Evolutionary conservation across 306 rosid genomes (phyloP), one percentile per base, ranked within the genome.

Genomic region (Dryas alaskensis): DNA sequence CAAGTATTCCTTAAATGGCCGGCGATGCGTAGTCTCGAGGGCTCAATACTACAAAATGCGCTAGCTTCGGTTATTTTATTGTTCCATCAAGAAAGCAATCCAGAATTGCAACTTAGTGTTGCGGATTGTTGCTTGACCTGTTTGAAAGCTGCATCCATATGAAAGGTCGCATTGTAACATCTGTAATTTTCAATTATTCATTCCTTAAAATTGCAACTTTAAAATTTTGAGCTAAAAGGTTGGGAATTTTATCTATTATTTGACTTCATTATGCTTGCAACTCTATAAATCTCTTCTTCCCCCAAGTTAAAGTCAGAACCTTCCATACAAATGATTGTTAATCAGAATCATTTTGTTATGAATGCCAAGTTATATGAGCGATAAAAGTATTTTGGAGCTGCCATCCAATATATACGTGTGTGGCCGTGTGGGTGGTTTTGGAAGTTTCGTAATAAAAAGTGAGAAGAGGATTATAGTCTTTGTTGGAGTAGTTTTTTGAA

Each of bases 41-140:
- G 83, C 83, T 82, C 98, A 92, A 65, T 55, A 76, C 77, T 95
- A 87, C 85, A 90, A 90, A 84, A 95, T 95, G 98, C 97, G 97
- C 67, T 95, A 76, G 83, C 75, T 16, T 51, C 51, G 7, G 25
- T 1, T 53, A 2, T 44, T 10, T 45, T 42, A 51, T 39, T 4
- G 31, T 14, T 58, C 45, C 27, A 25, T 22, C 19, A 43, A 45
- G 75, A 44, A 57, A 71, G 14, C 54, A 55, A 70, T 57, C 53
- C 16, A 13, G 12, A 12, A 4, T 6, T 57, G 82, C 66, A 6
- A 43, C 78, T 57, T 1, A 7, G 54, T 42, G 25, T 51, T 49
- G 11, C n/a, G 42, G 73, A 65, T 63, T 12, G 45, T 27, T 60
- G 64, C 46, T 8, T 40, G 5, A 7, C 64, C 61, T 40, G 37